Evolutionary conservation across 2,329 filamentous ascomycete species (phyloP).

Genomic region (Calonectria pteridis): DNA sequence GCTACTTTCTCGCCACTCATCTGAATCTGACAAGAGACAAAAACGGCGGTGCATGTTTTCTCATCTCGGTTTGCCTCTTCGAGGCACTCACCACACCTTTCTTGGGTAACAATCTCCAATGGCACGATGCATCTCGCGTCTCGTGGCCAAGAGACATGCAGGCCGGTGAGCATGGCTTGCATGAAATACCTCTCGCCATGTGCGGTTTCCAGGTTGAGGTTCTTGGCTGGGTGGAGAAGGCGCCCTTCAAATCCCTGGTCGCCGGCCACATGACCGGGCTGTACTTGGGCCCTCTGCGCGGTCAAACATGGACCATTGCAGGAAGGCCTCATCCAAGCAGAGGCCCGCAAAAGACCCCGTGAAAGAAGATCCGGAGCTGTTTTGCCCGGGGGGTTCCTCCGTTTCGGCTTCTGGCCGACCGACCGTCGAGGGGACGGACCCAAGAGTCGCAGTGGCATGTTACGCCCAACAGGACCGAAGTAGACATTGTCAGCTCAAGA

Average conservation of each 20-base stretch:
- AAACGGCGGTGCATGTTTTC: neutral
- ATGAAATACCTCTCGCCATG: neutral
- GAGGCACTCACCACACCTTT: neutral
- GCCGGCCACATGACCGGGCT: neutral
- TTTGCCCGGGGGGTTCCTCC: neutral
- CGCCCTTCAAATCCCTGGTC: neutral
- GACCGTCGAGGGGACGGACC: neutral
- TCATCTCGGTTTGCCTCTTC: neutral
- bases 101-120: neutral
- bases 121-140: neutral
- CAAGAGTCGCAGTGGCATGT: neutral
- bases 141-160: neutral
- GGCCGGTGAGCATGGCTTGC: neutral
- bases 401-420: neutral
- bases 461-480: neutral
- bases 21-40: neutral
- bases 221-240: neutral
- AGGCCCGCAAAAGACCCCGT: neutral
- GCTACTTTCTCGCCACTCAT: neutral
- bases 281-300: neutral
- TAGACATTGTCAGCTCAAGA: neutral
- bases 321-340: slow-evolving; percentile 11
- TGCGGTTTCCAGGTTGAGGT: neutral
- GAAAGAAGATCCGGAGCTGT: neutral
- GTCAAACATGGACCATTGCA: neutral